phyloP scores from a whole-genome alignment of 768 basidiomycete genomes.

The Hortiboletus flavorubellus region DNA sequence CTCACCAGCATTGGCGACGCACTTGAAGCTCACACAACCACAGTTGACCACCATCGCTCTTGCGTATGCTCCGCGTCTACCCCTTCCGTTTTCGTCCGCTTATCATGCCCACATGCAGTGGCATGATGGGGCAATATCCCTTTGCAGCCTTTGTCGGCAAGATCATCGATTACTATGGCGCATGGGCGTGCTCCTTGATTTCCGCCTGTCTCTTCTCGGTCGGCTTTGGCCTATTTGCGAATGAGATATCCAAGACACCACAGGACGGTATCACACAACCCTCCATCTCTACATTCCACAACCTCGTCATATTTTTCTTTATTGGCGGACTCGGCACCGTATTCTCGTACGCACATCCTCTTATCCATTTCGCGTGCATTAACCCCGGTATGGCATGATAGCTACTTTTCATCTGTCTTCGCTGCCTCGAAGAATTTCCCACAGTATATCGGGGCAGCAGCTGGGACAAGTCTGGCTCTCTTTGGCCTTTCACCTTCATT shows the following conservation, averaged over 20 bases:
- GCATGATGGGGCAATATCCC: slow-evolving; percentile 80
- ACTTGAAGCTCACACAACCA: slow-evolving; percentile 65
- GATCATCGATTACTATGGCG: slow-evolving; percentile 63
- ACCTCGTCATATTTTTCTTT: slow-evolving; percentile 56
- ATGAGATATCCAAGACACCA: slow-evolving; percentile 48
- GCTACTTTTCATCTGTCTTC: slow-evolving; percentile 73
- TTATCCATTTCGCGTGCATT: not conserved
- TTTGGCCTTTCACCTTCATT: slow-evolving; percentile 83
- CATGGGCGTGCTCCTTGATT: slow-evolving; percentile 62
- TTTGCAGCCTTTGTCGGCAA: slow-evolving; percentile 68
- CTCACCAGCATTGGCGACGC: slow-evolving; percentile 56
- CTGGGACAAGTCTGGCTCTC: slow-evolving; percentile 64
- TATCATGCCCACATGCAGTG: slow-evolving; percentile 40
- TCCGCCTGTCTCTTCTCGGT: slow-evolving; percentile 55
- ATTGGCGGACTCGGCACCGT: slow-evolving; percentile 66
- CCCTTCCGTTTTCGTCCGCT: not conserved
- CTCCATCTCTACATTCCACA: slow-evolving; percentile 45
- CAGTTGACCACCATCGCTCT: slow-evolving; percentile 77
- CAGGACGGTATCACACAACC: slow-evolving; percentile 33
- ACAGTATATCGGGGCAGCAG: slow-evolving; percentile 57
- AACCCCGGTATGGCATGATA: slow-evolving; percentile 14
- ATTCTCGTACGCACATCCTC: slow-evolving; percentile 54
- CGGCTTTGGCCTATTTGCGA: slow-evolving; percentile 63
- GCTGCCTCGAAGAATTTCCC: slow-evolving; percentile 72
- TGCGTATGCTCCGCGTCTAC: slow-evolving; percentile 54